Conservation (phyloP, 257 asterid species). For the Paulownia fortunei region DNA sequence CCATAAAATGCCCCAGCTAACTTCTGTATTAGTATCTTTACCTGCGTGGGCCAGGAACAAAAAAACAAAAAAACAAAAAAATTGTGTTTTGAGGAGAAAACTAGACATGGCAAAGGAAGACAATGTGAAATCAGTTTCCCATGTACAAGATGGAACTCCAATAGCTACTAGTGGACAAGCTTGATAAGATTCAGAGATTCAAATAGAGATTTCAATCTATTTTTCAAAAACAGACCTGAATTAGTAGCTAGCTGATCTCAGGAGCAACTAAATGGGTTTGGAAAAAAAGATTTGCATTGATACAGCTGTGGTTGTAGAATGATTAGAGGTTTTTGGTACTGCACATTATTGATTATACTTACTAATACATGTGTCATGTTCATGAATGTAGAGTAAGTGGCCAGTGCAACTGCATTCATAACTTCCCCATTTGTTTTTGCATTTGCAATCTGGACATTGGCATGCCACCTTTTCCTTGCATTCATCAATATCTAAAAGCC, state of each 20-base stretch:
- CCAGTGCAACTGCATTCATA: constrained; percentile 52
- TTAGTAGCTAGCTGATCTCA: too few species aligned
- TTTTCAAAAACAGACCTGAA: too few species aligned
- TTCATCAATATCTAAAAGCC: constrained; percentile 72
- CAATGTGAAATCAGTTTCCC: background rate
- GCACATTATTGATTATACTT: constrained; percentile 22
- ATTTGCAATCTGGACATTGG: constrained; percentile 56
- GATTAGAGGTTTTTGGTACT: too few species aligned
- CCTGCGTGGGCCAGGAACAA: constrained; percentile 18
- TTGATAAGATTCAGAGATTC: background rate
- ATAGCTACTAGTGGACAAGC: too few species aligned
- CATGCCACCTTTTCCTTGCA: constrained; percentile 63
- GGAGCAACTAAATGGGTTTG: too few species aligned
- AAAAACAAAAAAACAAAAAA: too few species aligned
- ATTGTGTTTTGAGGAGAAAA: too few species aligned
- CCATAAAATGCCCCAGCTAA: constrained; percentile 58
- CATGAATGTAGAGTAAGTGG: constrained; percentile 48
- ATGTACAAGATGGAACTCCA: too few species aligned
- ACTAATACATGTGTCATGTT: constrained; percentile 53
- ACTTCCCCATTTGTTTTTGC: constrained; percentile 65
- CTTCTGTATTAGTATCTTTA: constrained; percentile 43
- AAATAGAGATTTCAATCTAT: too few species aligned
- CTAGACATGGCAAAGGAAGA: background rate
- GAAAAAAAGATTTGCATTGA: too few species aligned
- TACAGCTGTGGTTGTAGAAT: too few species aligned